Conservation (phyloP, 2,329 filamentous ascomycete species). For the Cladophialophora chaetospira region DNA sequence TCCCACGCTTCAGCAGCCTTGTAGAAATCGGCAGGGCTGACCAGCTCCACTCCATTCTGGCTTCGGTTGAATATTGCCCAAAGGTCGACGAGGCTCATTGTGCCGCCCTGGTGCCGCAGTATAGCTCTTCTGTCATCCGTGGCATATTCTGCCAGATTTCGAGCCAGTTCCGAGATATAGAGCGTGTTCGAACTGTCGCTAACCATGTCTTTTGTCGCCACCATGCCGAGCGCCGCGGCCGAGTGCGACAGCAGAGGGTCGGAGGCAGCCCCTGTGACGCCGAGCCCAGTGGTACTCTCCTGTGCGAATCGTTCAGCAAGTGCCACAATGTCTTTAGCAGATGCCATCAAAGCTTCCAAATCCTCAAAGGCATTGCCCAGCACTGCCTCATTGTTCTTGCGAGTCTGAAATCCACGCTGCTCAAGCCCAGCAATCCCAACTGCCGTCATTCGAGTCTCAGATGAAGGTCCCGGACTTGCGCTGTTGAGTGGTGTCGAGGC, state of each 20-base stretch:
- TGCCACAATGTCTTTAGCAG: slow-evolving; percentile 92
- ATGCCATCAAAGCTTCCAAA: slow-evolving; percentile 93
- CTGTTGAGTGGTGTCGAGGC: slow-evolving; percentile 18
- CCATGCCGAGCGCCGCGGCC: slow-evolving; percentile 77
- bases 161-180: slow-evolving; percentile 83
- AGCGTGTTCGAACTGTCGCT: slow-evolving; percentile 75
- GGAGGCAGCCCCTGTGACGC: slow-evolving; percentile 54
- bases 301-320: slow-evolving; percentile 84
- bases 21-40: slow-evolving; percentile 88
- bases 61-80: slow-evolving; percentile 96
- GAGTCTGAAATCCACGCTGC: slow-evolving; percentile 76
- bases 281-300: slow-evolving; percentile 61
- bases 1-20: slow-evolving; percentile 89
- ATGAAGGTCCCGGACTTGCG: slow-evolving; percentile 33
- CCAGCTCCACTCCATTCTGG: slow-evolving; percentile 88
- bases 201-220: slow-evolving; percentile 95
- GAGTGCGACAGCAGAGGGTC: slow-evolving; percentile 82
- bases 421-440: slow-evolving; percentile 93
- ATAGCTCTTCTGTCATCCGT: slow-evolving; percentile 81
- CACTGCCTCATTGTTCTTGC: slow-evolving; percentile 88
- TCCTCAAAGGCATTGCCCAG: slow-evolving; percentile 96
- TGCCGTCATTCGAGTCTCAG: slow-evolving; percentile 54
- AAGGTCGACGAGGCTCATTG: slow-evolving; percentile 84
- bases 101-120: slow-evolving; percentile 77
- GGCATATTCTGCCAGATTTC: slow-evolving; percentile 84